These are phyloP conservation scores for Heteromeles arbutifolia DNA, from an alignment of 306 rosid species.

Conservation along the genomic window DNA sequence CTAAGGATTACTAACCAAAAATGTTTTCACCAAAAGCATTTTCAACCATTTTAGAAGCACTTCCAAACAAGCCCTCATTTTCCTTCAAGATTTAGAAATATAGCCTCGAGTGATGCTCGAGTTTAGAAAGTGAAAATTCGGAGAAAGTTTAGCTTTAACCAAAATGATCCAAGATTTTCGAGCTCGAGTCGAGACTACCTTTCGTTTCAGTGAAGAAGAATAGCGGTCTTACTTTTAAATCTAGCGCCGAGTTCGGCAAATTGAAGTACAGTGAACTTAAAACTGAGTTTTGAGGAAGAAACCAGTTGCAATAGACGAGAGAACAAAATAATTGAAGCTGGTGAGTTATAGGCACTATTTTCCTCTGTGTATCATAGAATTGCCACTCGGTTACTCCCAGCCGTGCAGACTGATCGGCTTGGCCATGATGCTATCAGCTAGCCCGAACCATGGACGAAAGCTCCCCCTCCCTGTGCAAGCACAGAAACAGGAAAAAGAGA, in stretches of 20 bases:
- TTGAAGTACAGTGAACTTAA: no score
- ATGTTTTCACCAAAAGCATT: no score
- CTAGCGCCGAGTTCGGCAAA: no score
- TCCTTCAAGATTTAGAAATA: no score
- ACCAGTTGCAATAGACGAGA: background rate
- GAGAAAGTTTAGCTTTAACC: background rate
- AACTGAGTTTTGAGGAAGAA: background rate
- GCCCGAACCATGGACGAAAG: constrained; percentile 23
- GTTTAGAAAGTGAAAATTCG: no score
- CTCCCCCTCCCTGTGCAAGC: constrained; percentile 57
- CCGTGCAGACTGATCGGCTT: constrained; percentile 14
- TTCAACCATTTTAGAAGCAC: no score
- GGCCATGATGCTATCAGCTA: constrained; percentile 26
- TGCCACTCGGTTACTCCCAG: constrained; percentile 8
- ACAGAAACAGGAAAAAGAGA: constrained; percentile 35
- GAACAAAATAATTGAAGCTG: background rate
- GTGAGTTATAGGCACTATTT: background rate
- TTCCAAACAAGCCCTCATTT: no score
- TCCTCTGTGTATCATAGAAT: background rate
- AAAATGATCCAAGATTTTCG: background rate
- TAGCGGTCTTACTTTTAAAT: no score
- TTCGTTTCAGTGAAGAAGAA: no score
- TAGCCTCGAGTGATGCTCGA: no score
- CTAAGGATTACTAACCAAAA: no score
- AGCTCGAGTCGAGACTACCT: no score